These are phyloP conservation scores for Claviceps arundinis DNA, from an alignment of 2,329 filamentous ascomycete genomes.

Conservation along the genomic window DNA sequence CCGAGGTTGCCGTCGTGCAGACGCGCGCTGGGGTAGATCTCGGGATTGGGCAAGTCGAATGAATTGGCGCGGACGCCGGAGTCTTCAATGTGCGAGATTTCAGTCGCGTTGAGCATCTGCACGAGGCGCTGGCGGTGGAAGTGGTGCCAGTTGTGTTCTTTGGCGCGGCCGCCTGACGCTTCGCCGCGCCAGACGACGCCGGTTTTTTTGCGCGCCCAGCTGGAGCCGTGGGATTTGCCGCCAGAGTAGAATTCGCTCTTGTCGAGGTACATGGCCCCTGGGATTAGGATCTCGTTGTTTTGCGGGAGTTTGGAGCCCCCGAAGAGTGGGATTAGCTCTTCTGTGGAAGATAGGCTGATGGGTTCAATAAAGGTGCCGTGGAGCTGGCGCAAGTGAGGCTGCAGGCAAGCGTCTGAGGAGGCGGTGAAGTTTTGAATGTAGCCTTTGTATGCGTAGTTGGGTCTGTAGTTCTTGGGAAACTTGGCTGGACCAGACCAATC, in stretches of 20 bases:
- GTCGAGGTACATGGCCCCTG: slow-evolving; percentile 50
- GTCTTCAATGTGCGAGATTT: slow-evolving; percentile 34
- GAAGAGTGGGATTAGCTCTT: slow-evolving; percentile 46
- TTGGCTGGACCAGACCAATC: slow-evolving; percentile 20
- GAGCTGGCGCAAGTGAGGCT: slow-evolving; percentile 34
- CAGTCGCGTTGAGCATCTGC: slow-evolving; percentile 53
- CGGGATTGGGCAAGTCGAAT: slow-evolving; percentile 30
- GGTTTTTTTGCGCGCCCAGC: slow-evolving; percentile 44
- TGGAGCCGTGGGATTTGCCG: slow-evolving; percentile 37
- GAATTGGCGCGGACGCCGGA: slow-evolving; percentile 26
- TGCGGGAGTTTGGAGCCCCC: slow-evolving; percentile 48
- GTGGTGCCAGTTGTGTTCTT: slow-evolving; percentile 46
- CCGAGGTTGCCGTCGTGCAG: slow-evolving; percentile 23
- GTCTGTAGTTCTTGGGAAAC: slow-evolving; percentile 21
- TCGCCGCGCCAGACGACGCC: slow-evolving; percentile 51
- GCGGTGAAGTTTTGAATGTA: slow-evolving; percentile 45
- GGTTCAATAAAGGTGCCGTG: slow-evolving; percentile 47
- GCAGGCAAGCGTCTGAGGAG: slow-evolving; percentile 44
- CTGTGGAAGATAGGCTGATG: slow-evolving; percentile 35
- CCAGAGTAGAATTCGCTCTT: slow-evolving; percentile 46
- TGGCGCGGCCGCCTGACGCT: slow-evolving; percentile 44
- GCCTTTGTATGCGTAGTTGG: slow-evolving; percentile 28
- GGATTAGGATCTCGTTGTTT: slow-evolving; percentile 52
- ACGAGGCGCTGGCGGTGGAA: slow-evolving; percentile 62
- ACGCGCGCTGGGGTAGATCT: slow-evolving; percentile 29